A percentile compares a stretch with the other conserved stretches of the same genome.
These are phyloP conservation scores for Leccinum ochraceum DNA, from an alignment of 768 basidiomycete species.

Conservation along the genomic window DNA sequence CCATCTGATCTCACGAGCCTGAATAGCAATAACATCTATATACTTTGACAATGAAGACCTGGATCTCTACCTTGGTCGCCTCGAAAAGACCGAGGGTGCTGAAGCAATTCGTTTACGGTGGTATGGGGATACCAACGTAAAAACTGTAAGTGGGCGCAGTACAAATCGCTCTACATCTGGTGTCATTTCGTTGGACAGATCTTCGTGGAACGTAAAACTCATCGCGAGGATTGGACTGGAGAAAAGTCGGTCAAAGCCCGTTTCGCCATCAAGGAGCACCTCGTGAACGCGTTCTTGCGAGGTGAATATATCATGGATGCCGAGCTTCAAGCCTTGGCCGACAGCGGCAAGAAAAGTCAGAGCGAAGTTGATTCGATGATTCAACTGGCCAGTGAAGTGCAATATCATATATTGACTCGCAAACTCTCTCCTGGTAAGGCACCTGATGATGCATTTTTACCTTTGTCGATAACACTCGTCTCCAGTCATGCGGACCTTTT, in stretches of 20 bases:
- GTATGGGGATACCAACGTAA: conserved; percentile 89
- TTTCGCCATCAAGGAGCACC: conserved; percentile 92
- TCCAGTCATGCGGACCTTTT: conserved; percentile 93
- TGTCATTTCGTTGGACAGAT: conserved; percentile 46
- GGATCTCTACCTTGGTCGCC: conserved; percentile 92
- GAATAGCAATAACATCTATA: conserved; percentile 88
- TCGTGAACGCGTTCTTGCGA: conserved; percentile 85
- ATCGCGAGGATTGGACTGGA: conserved; percentile 99
- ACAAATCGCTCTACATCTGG: neutral
- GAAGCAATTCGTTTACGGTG: conserved; percentile 95
- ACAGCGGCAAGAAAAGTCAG: conserved; percentile 90
- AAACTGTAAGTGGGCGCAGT: conserved; percentile 55
- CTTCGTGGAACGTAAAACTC: conserved; percentile 87
- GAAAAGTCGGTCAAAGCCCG: conserved; percentile 98
- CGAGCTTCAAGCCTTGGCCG: conserved; percentile 84
- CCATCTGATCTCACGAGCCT: conserved; percentile 8
- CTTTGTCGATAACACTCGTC: neutral
- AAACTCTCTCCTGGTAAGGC: conserved; percentile 76
- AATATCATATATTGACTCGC: conserved; percentile 84
- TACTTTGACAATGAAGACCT: conserved; percentile 97
- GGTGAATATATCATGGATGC: conserved; percentile 93
- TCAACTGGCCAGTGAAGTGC: conserved; percentile 95
- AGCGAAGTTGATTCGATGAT: conserved; percentile 93
- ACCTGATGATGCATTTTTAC: neutral
- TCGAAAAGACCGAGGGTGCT: conserved; percentile 98